phyloP scores from a whole-genome alignment of 768 basidiomycete genomes.

The Amanita polypyramis region DNA sequence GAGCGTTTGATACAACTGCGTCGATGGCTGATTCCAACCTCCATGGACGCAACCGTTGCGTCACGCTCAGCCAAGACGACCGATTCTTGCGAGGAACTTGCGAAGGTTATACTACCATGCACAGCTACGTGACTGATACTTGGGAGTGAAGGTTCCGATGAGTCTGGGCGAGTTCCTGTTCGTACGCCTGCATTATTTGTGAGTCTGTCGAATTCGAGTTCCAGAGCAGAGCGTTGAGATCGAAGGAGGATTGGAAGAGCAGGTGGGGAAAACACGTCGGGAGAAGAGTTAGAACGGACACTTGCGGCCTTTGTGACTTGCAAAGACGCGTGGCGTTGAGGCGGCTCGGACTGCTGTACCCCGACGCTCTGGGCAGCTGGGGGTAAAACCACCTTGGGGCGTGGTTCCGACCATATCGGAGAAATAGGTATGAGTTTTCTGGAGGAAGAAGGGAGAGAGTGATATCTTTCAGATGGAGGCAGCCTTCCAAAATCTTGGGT shows the following conservation, averaged over 20 bases:
- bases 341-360: not conserved
- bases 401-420: not conserved
- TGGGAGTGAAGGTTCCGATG: not conserved
- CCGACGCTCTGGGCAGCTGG: not conserved
- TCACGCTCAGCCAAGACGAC: not conserved
- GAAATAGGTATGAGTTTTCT: not conserved
- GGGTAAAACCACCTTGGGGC: not conserved
- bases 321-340: slow-evolving; percentile 11
- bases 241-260: slow-evolving; percentile 32
- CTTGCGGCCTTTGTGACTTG: slow-evolving; percentile 11
- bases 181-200: not conserved
- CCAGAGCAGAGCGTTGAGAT: slow-evolving; percentile 22
- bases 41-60: slow-evolving; percentile 4
- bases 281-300: slow-evolving; percentile 10
- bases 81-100: slow-evolving; percentile 6
- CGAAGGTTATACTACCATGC: not conserved
- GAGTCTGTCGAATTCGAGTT: slow-evolving; percentile 11
- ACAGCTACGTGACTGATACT: not conserved
- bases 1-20: slow-evolving; percentile 58
- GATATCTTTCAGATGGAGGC: not conserved
- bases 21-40: slow-evolving; percentile 29
- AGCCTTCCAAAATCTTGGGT: not conserved
- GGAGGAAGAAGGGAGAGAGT: slow-evolving; percentile 2
- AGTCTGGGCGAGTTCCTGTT: slow-evolving; percentile 2
- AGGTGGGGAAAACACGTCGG: slow-evolving; percentile 24